Conservation (phyloP, 176 grass and related monocot genomes). For the Carex myosuroides region DNA sequence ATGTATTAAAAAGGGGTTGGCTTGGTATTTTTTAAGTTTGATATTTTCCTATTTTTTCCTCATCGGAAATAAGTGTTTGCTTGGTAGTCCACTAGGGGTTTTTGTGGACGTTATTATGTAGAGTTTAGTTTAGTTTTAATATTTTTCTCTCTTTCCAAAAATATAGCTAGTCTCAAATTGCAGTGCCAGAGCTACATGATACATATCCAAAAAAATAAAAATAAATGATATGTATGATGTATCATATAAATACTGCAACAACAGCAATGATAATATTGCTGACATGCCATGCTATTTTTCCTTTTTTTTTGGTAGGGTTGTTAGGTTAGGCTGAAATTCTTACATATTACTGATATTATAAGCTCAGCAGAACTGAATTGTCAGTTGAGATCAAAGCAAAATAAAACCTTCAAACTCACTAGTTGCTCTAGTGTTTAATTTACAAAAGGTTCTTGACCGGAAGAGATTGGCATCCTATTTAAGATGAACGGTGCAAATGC, state of each 20-base stretch:
- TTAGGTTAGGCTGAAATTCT: not conserved
- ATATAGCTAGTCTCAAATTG: not conserved
- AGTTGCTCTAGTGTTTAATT: not conserved
- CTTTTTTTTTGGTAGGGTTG: not conserved
- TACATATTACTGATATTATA: not conserved
- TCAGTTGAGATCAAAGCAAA: not conserved
- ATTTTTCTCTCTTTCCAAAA: not conserved
- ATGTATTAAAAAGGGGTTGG: constrained; percentile 29
- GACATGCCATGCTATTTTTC: not conserved
- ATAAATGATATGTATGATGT: not conserved
- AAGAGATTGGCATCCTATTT: not conserved
- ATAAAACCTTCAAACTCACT: not conserved
- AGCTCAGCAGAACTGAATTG: not conserved
- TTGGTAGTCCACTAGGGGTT: constrained; percentile 27
- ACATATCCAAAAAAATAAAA: not conserved
- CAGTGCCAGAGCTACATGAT: not conserved
- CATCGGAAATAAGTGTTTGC: constrained; percentile 37
- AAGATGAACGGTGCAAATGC: not conserved
- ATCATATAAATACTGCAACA: not conserved
- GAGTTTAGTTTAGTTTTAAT: constrained; percentile 25
- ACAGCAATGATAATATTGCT: not conserved
- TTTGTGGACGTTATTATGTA: constrained; percentile 24
- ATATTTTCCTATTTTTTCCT: constrained; percentile 30
- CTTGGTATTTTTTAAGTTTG: constrained; percentile 37
- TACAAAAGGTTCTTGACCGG: not conserved